A percentile compares a stretch with the other conserved stretches of the same genome.
phyloP scores from a whole-genome alignment of 768 basidiomycete species.

The Xanthoconium purpureum region DNA sequence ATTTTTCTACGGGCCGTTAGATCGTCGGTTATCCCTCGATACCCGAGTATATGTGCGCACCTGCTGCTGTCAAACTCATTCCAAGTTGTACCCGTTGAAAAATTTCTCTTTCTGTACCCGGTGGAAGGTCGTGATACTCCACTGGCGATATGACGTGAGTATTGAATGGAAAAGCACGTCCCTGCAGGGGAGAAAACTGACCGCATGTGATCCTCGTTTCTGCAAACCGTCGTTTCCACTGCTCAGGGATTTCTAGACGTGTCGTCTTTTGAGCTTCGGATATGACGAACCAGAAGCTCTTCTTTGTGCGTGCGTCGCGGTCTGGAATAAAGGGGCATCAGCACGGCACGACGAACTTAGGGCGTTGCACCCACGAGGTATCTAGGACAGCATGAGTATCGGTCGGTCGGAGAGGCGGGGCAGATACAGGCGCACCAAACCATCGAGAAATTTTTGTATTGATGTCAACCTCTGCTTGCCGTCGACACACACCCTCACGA shows the following conservation, averaged over 20 bases:
- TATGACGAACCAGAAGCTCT: constrained; percentile 60
- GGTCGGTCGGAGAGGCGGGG: constrained; percentile 1
- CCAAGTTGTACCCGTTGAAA: constrained; percentile 83
- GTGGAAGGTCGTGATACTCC: constrained; percentile 58
- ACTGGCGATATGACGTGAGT: constrained; percentile 39
- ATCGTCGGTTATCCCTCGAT: not conserved
- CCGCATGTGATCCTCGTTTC: constrained; percentile 66
- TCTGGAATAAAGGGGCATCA: constrained; percentile 39
- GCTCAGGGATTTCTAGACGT: constrained; percentile 51
- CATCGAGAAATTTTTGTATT: constrained; percentile 46
- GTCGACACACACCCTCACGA: constrained; percentile 46
- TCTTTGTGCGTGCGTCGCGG: constrained; percentile 53
- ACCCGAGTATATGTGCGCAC: constrained; percentile 31
- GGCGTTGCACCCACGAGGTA: constrained; percentile 45
- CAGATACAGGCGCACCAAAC: constrained; percentile 33
- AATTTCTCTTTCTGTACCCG: constrained; percentile 68
- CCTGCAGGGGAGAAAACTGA: constrained; percentile 31
- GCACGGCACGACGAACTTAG: constrained; percentile 2
- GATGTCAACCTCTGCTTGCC: constrained; percentile 53
- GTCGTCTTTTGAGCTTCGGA: constrained; percentile 43
- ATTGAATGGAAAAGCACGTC: not conserved
- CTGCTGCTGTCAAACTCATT: constrained; percentile 69
- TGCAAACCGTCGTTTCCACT: constrained; percentile 49
- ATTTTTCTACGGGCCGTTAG: constrained; percentile 52
- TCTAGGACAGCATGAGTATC: constrained; percentile 32